Conservation (phyloP, 1,284 basidiomycete genomes). For the Apiotrichum veenhuisii region DNA sequence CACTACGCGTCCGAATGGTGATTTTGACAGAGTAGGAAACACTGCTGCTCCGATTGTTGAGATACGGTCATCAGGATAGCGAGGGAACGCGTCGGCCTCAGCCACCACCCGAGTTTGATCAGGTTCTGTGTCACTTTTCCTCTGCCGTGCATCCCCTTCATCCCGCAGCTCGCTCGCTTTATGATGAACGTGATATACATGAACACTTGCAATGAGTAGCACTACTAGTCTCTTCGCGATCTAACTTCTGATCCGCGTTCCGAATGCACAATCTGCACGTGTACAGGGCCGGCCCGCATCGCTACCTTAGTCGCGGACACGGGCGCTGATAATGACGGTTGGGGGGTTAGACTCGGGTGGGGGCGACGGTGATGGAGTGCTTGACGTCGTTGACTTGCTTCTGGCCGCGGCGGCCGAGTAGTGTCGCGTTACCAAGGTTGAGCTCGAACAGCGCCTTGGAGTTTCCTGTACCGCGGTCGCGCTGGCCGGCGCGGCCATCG, state of each 20-base stretch:
- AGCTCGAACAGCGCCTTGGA: constrained; percentile 62
- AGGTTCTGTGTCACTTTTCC: too few species aligned
- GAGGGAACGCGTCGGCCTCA: too few species aligned
- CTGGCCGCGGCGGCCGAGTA: constrained; percentile 60
- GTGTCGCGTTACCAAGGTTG: constrained; percentile 74
- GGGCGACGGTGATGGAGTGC: background rate
- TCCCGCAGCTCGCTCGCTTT: background rate
- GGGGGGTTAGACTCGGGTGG: background rate
- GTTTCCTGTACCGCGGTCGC: constrained; percentile 56
- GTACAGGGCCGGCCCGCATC: too few species aligned
- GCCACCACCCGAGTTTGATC: too few species aligned
- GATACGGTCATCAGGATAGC: too few species aligned
- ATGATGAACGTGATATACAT: background rate
- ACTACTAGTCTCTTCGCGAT: background rate
- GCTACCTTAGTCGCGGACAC: too few species aligned
- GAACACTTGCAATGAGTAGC: background rate
- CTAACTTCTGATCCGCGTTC: background rate
- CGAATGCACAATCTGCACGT: background rate
- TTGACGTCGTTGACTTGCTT: constrained; percentile 5
- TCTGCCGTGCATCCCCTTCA: too few species aligned
- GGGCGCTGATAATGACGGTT: too few species aligned
- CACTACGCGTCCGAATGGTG: too few species aligned
- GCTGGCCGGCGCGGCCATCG: constrained; percentile 70
- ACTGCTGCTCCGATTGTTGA: too few species aligned
- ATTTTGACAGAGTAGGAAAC: too few species aligned